These are phyloP conservation scores for Pythium aquatile DNA, from an alignment of 352 stramenopile species.

Conservation along the genomic window DNA sequence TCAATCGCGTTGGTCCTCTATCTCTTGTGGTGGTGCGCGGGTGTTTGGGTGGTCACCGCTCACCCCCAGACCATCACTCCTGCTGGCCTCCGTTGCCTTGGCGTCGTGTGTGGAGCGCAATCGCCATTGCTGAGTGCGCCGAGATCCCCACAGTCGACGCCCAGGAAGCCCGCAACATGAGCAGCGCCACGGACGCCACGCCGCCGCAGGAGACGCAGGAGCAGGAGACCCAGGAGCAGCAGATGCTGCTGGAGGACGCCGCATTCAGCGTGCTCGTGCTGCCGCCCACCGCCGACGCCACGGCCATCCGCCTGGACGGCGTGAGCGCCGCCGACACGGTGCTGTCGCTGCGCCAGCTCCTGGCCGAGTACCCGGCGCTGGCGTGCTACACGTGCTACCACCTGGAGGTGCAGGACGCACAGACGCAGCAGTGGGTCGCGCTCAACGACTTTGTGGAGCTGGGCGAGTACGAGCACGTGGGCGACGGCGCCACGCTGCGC, in stretches of 20 bases:
- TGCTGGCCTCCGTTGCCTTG: conserved; percentile 11
- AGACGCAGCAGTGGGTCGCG: conserved; percentile 33
- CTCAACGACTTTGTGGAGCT: conserved; percentile 89
- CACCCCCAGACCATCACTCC: conserved; percentile 22
- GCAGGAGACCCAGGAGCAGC: conserved; percentile 16
- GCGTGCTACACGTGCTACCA: conserved; percentile 88
- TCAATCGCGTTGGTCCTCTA: conserved; percentile 18
- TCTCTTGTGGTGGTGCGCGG: neutral
- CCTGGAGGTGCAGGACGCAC: conserved; percentile 48
- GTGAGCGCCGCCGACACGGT: conserved; percentile 78
- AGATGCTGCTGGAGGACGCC: conserved; percentile 38
- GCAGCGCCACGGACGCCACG: conserved; percentile 5
- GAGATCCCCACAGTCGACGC: neutral
- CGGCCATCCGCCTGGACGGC: conserved; percentile 59
- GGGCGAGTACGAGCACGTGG: conserved; percentile 70
- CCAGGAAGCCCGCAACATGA: neutral
- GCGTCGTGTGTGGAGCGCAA: conserved; percentile 17
- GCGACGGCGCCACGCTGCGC: conserved; percentile 58
- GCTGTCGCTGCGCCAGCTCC: conserved; percentile 75
- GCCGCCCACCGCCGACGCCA: conserved; percentile 30
- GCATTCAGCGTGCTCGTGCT: conserved; percentile 57
- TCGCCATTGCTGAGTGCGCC: conserved; percentile 17
- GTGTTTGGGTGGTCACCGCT: conserved; percentile 26
- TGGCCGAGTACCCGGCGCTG: conserved; percentile 80
- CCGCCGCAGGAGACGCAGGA: conserved; percentile 14